phyloP scores from a whole-genome alignment of 345 rosid species.

The Murraya koenigii region DNA sequence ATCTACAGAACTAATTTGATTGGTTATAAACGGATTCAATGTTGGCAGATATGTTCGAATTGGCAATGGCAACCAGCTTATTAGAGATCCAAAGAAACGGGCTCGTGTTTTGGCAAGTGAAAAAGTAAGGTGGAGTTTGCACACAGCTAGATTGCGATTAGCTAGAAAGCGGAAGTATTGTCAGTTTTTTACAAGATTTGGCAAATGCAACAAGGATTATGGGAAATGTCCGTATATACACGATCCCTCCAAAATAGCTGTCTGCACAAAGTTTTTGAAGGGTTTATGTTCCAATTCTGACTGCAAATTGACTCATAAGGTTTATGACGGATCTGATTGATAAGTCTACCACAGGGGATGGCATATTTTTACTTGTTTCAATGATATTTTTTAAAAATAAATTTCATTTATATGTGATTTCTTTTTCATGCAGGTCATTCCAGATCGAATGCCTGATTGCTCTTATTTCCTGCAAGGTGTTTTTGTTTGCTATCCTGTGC shows the following conservation, averaged over 20 bases:
- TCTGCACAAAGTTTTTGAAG: conserved; percentile 88
- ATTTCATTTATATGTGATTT: conserved; percentile 6
- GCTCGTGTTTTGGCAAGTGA: conserved; percentile 89
- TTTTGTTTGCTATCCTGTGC: conserved; percentile 7
- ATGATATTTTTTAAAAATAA: not conserved
- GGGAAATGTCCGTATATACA: conserved; percentile 94
- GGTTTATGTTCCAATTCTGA: conserved; percentile 67
- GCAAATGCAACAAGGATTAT: conserved; percentile 91
- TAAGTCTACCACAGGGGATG: conserved; percentile 2
- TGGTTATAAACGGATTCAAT: not conserved
- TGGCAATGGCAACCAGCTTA: conserved; percentile 92
- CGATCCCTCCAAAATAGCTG: conserved; percentile 87
- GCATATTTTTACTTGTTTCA: not conserved
- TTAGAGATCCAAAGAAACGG: conserved; percentile 93
- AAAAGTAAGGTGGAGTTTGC: conserved; percentile 96
- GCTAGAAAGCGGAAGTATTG: conserved; percentile 82
- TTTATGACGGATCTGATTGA: conserved; percentile 25
- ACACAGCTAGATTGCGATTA: conserved; percentile 77
- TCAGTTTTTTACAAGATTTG: conserved; percentile 95
- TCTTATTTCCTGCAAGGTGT: conserved; percentile 91
- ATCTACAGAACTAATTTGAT: not conserved
- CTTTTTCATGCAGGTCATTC: conserved; percentile 72
- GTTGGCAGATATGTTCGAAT: conserved; percentile 86
- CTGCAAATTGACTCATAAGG: conserved; percentile 98
- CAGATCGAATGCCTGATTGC: conserved; percentile 98